Conservation (phyloP, 179 eudicot genomes). For the Pouteria campechiana region DNA sequence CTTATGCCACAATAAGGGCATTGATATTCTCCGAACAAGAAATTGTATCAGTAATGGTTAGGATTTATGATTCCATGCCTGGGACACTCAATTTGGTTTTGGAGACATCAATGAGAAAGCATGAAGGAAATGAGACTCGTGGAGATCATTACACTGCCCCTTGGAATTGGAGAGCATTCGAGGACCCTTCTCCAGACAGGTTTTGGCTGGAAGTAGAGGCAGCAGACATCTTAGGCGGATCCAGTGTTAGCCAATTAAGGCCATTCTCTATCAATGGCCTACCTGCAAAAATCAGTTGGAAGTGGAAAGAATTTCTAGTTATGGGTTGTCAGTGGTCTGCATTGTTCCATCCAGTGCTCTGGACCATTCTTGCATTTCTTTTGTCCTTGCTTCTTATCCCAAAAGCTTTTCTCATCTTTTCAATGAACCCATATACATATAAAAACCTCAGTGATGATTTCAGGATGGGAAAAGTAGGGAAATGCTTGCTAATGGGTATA, state of each 20-base stretch:
- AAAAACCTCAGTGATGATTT: conserved; percentile 33
- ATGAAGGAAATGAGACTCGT: conserved; percentile 18
- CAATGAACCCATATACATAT: conserved; percentile 35
- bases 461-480: too few species aligned
- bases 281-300: conserved; percentile 45
- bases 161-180: conserved; percentile 70
- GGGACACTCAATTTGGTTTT: conserved; percentile 34
- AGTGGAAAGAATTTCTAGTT: conserved; percentile 76
- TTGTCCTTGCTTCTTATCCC: conserved; percentile 50
- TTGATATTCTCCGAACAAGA: conserved; percentile 63
- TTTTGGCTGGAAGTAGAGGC: conserved; percentile 80
- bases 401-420: conserved; percentile 17
- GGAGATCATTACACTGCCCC: conserved; percentile 51
- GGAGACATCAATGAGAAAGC: conserved; percentile 56
- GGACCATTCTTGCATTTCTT: conserved; percentile 22
- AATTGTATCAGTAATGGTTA: conserved; percentile 58
- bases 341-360: conserved; percentile 61
- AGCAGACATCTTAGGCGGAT: conserved; percentile 36
- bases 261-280: conserved; percentile 72
- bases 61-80: conserved; percentile 52
- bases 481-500: conserved; percentile 34
- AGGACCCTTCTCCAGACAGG: conserved; percentile 66
- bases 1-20: conserved; percentile 48
- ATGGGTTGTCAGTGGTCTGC: conserved; percentile 93
- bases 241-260: conserved; percentile 42